Evolutionary conservation across 2,329 filamentous ascomycete species (phyloP).

Genomic region (Blastomyces parvus): DNA sequence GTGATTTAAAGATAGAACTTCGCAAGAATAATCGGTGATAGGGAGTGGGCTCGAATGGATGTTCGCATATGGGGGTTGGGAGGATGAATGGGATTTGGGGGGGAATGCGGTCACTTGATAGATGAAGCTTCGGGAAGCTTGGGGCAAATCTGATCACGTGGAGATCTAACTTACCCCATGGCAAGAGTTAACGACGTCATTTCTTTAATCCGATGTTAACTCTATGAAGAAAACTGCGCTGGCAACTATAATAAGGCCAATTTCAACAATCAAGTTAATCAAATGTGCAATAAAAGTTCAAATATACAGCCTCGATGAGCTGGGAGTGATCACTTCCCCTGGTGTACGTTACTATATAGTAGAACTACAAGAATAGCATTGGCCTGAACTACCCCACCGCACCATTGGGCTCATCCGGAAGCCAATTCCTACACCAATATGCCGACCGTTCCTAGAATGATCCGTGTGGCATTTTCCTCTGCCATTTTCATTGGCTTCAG

Average conservation of each 20-base stretch:
- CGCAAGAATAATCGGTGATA: not conserved
- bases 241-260: not conserved
- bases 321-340: not conserved
- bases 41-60: not conserved
- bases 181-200: not conserved
- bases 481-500: not conserved
- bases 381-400: not conserved
- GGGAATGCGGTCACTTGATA: not conserved
- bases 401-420: not conserved
- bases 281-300: not conserved
- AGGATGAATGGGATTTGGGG: not conserved
- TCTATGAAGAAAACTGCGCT: too few relatives aligned
- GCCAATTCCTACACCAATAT: not conserved
- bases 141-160: slow-evolving; percentile 1
- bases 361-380: not conserved
- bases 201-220: not conserved
- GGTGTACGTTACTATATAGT: not conserved
- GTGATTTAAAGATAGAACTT: not conserved
- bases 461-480: not conserved
- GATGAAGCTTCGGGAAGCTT: not conserved
- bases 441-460: not conserved
- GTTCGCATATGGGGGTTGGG: not conserved
- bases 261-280: not conserved
- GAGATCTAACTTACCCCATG: not conserved
- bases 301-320: not conserved